Evolutionary conservation across 2,329 filamentous ascomycete species (phyloP).

Genomic region (Alternaria solani): DNA sequence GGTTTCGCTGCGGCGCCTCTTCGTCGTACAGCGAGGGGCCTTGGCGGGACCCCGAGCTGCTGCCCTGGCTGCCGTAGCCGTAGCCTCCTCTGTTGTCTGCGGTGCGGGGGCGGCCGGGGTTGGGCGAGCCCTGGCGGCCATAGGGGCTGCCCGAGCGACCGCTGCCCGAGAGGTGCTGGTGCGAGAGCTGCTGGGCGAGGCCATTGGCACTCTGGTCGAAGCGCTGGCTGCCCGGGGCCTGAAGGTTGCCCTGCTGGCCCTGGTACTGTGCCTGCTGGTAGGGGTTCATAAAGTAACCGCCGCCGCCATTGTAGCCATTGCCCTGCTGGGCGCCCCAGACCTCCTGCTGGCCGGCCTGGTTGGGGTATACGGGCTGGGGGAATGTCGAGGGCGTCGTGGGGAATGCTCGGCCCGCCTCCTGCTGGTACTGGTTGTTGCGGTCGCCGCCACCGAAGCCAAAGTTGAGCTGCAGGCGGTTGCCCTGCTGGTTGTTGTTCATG

Average conservation of each 20-base stretch:
- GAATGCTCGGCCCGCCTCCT: constrained; percentile 58
- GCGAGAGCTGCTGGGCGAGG: constrained; percentile 93
- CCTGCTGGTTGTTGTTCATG: constrained; percentile 51
- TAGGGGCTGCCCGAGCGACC: constrained; percentile 74
- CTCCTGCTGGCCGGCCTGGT: constrained; percentile 68
- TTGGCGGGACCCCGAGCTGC: constrained; percentile 71
- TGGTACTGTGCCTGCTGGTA: constrained; percentile 57
- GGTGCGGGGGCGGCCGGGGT: constrained; percentile 81
- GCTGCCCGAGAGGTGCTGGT: constrained; percentile 84
- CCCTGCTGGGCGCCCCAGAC: constrained; percentile 61
- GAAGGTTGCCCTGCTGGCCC: constrained; percentile 59
- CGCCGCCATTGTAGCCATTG: constrained; percentile 32
- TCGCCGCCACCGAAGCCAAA: constrained; percentile 56
- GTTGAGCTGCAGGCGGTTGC: constrained; percentile 61
- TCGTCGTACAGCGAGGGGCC: constrained; percentile 62
- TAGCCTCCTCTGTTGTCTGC: constrained; percentile 70
- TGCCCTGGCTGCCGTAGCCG: constrained; percentile 72
- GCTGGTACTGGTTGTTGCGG: constrained; percentile 51
- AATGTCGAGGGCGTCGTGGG: constrained; percentile 90
- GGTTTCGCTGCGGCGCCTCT: constrained; percentile 78
- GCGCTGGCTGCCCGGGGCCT: constrained; percentile 62
- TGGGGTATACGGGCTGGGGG: constrained; percentile 83
- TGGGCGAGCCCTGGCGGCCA: constrained; percentile 71
- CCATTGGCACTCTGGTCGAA: constrained; percentile 87
- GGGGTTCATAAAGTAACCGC: constrained; percentile 61